Evolutionary conservation across 306 rosid species (phyloP).

Genomic region (Gynostemma pentaphyllum): DNA sequence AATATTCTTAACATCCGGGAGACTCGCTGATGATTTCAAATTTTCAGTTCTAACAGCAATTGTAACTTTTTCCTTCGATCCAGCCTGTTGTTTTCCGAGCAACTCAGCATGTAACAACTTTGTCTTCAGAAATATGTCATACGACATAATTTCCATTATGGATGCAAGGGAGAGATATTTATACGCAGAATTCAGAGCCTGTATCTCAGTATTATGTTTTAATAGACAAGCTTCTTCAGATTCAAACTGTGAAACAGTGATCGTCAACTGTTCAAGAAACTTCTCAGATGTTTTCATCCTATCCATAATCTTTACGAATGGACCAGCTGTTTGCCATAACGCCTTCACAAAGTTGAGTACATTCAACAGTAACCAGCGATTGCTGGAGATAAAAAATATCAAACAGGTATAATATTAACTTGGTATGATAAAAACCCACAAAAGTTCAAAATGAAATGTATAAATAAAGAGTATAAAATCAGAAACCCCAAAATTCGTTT

Average conservation of each 20-base stretch:
- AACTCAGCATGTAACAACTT: slow-evolving; percentile 61
- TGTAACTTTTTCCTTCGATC: slow-evolving; percentile 38
- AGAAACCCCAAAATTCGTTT: not conserved
- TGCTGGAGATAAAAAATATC: slow-evolving; percentile 37
- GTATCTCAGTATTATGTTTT: slow-evolving; percentile 27
- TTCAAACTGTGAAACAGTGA: slow-evolving; percentile 25
- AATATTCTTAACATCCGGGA: slow-evolving; percentile 35
- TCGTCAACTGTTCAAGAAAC: slow-evolving; percentile 52
- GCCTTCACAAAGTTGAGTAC: slow-evolving; percentile 64
- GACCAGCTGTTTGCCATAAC: slow-evolving; percentile 81
- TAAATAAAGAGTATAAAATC: slow-evolving; percentile 2
- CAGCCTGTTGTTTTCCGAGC: slow-evolving; percentile 37
- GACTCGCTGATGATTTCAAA: slow-evolving; percentile 21
- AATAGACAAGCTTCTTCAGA: slow-evolving; percentile 25
- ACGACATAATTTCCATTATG: slow-evolving; percentile 59
- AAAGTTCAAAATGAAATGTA: not conserved
- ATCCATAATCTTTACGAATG: slow-evolving; percentile 46
- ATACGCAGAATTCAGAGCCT: slow-evolving; percentile 40
- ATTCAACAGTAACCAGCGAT: slow-evolving; percentile 48
- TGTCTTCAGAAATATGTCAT: slow-evolving; percentile 71
- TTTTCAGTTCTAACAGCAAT: slow-evolving; percentile 27
- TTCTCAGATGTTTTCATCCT: slow-evolving; percentile 39
- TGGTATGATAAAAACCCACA: not conserved
- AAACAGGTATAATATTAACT: slow-evolving; percentile 1
- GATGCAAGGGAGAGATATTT: slow-evolving; percentile 58